These are phyloP conservation scores for Aspergillus sp. DNA, from an alignment of 2,329 filamentous ascomycete species.

Conservation along the genomic window DNA sequence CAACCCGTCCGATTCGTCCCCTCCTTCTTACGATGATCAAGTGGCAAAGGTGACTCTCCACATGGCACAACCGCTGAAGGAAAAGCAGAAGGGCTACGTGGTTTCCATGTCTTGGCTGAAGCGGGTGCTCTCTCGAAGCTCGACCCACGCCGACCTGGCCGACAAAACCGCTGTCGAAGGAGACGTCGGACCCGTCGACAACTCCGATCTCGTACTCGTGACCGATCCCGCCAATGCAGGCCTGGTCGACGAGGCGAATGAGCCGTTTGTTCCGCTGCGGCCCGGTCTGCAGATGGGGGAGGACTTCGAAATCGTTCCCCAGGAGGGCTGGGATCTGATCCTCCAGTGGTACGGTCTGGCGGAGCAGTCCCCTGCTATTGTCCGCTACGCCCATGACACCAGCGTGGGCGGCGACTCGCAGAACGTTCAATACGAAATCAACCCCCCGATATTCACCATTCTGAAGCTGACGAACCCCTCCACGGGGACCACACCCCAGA, in stretches of 20 bases:
- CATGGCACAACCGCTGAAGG: constrained; percentile 55
- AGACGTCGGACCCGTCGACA: constrained; percentile 79
- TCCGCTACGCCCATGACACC: constrained; percentile 76
- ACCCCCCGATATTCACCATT: constrained; percentile 81
- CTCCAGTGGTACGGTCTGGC: constrained; percentile 78
- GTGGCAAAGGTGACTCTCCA: constrained; percentile 69
- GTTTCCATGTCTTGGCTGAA: constrained; percentile 79
- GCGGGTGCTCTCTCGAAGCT: constrained; percentile 66
- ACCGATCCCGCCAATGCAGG: constrained; percentile 40
- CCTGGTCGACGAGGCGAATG: constrained; percentile 47
- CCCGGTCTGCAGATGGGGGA: constrained; percentile 63
- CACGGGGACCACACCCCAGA: constrained; percentile 57
- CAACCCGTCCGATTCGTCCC: constrained; percentile 24
- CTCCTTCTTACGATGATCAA: constrained; percentile 64
- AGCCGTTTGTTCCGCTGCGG: constrained; percentile 69
- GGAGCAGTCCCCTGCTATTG: constrained; percentile 67
- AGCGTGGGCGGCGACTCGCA: constrained; percentile 56
- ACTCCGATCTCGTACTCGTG: constrained; percentile 73
- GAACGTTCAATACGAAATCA: constrained; percentile 78
- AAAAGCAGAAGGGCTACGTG: constrained; percentile 73
- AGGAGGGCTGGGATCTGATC: constrained; percentile 78
- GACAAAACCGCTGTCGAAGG: constrained; percentile 62
- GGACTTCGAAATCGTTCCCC: constrained; percentile 74
- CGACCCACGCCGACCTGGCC: constrained; percentile 55
- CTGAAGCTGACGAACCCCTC: constrained; percentile 70